These are phyloP conservation scores for Solanum pinnatisectum DNA, from an alignment of 257 asterid species.

Conservation along the genomic window DNA sequence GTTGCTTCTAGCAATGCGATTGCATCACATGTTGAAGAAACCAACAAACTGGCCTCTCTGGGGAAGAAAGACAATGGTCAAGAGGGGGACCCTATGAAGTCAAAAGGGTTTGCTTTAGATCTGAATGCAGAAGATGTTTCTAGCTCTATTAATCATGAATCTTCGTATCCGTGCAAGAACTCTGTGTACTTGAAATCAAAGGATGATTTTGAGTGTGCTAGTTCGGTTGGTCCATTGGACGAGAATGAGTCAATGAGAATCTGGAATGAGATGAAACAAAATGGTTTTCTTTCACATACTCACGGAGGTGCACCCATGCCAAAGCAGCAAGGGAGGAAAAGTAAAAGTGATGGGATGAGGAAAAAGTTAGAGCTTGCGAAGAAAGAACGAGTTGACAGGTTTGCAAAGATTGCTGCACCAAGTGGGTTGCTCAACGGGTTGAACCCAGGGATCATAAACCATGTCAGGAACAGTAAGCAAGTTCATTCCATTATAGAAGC, in stretches of 20 bases:
- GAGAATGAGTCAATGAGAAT: slow-evolving; percentile 54
- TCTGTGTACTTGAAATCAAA: slow-evolving; percentile 18
- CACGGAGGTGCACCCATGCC: slow-evolving; percentile 38
- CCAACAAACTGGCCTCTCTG: slow-evolving; percentile 2
- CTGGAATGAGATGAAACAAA: slow-evolving; percentile 87
- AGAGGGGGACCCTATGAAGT: slow-evolving; percentile 10
- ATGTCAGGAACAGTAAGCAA: slow-evolving; percentile 85
- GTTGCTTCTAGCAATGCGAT: slow-evolving; percentile 12
- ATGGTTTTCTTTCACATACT: slow-evolving; percentile 49
- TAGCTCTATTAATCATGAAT: slow-evolving; percentile 34
- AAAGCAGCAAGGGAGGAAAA: slow-evolving; percentile 56
- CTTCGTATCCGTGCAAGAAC: slow-evolving; percentile 26
- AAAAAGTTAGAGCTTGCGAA: slow-evolving; percentile 67
- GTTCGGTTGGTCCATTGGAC: slow-evolving; percentile 60
- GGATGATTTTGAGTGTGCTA: slow-evolving; percentile 66
- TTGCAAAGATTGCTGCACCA: slow-evolving; percentile 89
- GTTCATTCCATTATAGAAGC: slow-evolving; percentile 89
- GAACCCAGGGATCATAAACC: slow-evolving; percentile 94
- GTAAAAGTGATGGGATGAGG: slow-evolving; percentile 40
- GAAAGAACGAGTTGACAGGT: slow-evolving; percentile 76
- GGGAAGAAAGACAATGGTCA: slow-evolving; percentile 14
- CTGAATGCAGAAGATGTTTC: slow-evolving; percentile 57
- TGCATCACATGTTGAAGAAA: slow-evolving; percentile 17
- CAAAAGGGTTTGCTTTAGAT: slow-evolving; percentile 40
- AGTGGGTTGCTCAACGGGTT: slow-evolving; percentile 85